Evolutionary conservation across 2,329 filamentous ascomycete genomes (phyloP).

Genomic region (Botryotinia calthae): DNA sequence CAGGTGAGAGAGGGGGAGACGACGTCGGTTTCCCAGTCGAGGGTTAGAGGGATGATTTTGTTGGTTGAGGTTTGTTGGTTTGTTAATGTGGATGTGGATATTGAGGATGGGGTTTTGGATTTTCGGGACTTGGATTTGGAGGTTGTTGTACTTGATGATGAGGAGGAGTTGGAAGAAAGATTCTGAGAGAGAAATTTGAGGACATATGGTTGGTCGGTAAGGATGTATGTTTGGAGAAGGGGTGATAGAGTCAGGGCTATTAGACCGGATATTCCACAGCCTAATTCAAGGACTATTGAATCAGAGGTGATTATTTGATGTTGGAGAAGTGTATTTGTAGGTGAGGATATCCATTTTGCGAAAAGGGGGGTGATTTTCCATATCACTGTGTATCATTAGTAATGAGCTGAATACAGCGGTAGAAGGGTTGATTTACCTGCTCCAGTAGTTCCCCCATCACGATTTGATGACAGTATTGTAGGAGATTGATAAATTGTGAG

Average conservation of each 20-base stretch:
- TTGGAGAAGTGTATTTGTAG: constrained; percentile 56
- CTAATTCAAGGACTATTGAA: constrained; percentile 67
- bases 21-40: constrained; percentile 76
- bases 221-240: constrained; percentile 60
- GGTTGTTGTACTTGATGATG: neutral
- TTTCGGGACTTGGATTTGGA: constrained; percentile 23
- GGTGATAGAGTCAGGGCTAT: constrained; percentile 67
- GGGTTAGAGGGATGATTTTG: constrained; percentile 36
- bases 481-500: constrained; percentile 81
- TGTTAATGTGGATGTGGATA: neutral
- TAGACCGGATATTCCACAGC: constrained; percentile 82
- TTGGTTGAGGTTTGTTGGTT: neutral
- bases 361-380: constrained; percentile 89
- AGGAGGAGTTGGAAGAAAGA: constrained; percentile 53
- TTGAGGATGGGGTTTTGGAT: constrained; percentile 26
- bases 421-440: constrained; percentile 49
- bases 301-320: neutral
- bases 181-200: constrained; percentile 75
- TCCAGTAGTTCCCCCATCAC: constrained; percentile 70
- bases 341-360: constrained; percentile 71
- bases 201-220: constrained; percentile 88
- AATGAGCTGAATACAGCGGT: constrained; percentile 17
- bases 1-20: constrained; percentile 32
- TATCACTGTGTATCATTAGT: constrained; percentile 56
- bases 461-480: constrained; percentile 71